Evolutionary conservation across 2,329 filamentous ascomycete genomes (phyloP).

Genomic region (Colletotrichum spaethianum): DNA sequence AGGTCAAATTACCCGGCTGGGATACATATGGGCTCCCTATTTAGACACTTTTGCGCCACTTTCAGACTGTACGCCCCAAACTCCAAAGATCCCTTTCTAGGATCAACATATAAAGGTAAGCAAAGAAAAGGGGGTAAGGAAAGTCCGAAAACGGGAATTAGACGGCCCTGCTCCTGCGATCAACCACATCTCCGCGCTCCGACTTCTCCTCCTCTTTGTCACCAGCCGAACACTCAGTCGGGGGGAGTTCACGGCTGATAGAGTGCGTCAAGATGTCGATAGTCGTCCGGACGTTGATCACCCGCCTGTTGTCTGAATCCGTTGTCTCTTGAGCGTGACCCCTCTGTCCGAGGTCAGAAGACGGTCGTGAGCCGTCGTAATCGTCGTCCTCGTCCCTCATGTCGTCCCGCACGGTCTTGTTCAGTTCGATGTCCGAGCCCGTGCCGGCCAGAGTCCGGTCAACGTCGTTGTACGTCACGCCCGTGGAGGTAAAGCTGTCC

Average conservation of each 20-base stretch:
- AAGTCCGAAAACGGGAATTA: background rate
- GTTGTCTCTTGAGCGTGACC: constrained; percentile 8
- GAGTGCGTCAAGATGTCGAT: constrained; percentile 35
- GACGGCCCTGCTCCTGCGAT: background rate
- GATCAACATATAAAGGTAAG: background rate
- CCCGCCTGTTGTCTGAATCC: background rate
- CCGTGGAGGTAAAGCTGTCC: constrained; percentile 20
- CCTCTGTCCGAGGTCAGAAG: constrained; percentile 33
- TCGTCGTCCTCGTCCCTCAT: constrained; percentile 2
- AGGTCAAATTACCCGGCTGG: background rate
- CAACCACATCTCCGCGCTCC: background rate
- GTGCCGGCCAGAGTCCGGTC: constrained; percentile 23
- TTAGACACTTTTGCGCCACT: background rate
- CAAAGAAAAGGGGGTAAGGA: background rate
- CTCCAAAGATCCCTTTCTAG: background rate
- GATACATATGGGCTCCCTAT: background rate
- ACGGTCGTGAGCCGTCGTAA: constrained; percentile 30
- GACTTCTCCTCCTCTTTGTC: background rate
- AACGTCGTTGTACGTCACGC: constrained; percentile 27
- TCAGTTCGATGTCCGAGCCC: constrained; percentile 39
- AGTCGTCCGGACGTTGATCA: constrained; percentile 39
- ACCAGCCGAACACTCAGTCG: constrained; percentile 13
- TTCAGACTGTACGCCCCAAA: background rate
- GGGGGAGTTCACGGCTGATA: background rate
- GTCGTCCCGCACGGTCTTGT: constrained; percentile 22